Conservation (phyloP, 2,329 filamentous ascomycete genomes). For the Botryotinia globosa region DNA sequence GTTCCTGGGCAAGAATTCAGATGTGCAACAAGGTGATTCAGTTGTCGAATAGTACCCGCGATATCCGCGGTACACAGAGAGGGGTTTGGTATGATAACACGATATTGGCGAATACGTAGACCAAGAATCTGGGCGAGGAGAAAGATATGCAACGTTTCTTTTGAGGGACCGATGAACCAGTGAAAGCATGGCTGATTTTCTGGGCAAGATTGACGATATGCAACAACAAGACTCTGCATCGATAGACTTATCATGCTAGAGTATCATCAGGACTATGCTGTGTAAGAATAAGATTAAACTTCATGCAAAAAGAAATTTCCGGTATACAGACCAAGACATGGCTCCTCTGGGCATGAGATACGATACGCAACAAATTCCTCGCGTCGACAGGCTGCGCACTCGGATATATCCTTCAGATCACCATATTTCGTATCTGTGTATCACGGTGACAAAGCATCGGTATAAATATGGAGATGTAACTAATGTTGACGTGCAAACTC, state of each 20-base stretch:
- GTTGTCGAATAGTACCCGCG: neutral
- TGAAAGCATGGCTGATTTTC: neutral
- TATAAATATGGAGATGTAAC: neutral
- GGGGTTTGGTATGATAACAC: neutral
- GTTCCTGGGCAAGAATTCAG: neutral
- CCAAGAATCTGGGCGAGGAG: neutral
- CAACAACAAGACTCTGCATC: neutral
- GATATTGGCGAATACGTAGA: neutral
- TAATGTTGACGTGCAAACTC: neutral
- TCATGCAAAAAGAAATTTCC: neutral
- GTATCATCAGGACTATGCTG: neutral
- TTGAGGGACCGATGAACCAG: neutral
- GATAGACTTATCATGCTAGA: neutral
- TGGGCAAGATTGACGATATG: neutral
- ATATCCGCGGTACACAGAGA: neutral
- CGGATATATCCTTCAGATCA: neutral
- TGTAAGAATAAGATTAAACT: neutral
- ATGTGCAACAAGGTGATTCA: neutral
- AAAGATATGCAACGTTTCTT: neutral
- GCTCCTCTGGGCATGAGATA: neutral
- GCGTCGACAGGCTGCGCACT: neutral
- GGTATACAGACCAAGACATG: neutral
- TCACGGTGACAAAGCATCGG: neutral
- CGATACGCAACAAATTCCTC: neutral
- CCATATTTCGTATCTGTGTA: neutral